These are phyloP conservation scores for Gossypium ekmanianum DNA, from an alignment of 345 rosid species.

Conservation along the genomic window DNA sequence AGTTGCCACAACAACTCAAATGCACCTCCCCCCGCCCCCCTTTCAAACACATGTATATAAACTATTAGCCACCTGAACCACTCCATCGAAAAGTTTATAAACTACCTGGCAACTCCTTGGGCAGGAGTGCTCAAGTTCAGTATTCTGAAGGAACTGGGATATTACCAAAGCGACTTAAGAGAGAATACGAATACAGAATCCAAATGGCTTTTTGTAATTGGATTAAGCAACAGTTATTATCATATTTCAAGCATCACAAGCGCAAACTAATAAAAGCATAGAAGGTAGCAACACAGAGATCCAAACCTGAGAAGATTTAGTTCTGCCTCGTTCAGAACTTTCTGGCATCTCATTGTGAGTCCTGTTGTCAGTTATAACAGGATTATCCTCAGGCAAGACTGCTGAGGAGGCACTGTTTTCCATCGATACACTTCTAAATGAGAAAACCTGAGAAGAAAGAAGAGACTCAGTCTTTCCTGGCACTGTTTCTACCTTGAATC, in stretches of 20 bases:
- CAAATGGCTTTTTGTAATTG: neutral
- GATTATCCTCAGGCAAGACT: constrained; percentile 28
- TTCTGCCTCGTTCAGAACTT: constrained; percentile 45
- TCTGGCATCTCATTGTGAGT: constrained; percentile 33
- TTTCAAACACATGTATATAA: neutral
- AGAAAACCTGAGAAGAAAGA: constrained; percentile 91
- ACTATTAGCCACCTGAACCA: neutral
- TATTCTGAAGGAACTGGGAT: neutral
- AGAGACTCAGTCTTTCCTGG: constrained; percentile 56
- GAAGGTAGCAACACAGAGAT: constrained; percentile 5
- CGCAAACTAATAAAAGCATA: neutral
- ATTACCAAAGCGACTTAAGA: neutral
- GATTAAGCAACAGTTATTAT: neutral
- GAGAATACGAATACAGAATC: neutral
- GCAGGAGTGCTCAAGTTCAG: neutral
- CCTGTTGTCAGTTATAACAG: constrained; percentile 25
- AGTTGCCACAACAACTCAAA: neutral
- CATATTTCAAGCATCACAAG: neutral
- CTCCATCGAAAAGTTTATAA: neutral
- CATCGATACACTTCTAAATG: constrained; percentile 64
- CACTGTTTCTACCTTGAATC: constrained; percentile 75
- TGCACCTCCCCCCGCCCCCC: neutral
- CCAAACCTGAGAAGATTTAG: constrained; percentile 62
- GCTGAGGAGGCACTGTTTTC: constrained; percentile 45
- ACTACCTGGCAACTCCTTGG: neutral